Conservation (phyloP, 768 basidiomycete genomes). For the Lyophyllum shimeji region DNA sequence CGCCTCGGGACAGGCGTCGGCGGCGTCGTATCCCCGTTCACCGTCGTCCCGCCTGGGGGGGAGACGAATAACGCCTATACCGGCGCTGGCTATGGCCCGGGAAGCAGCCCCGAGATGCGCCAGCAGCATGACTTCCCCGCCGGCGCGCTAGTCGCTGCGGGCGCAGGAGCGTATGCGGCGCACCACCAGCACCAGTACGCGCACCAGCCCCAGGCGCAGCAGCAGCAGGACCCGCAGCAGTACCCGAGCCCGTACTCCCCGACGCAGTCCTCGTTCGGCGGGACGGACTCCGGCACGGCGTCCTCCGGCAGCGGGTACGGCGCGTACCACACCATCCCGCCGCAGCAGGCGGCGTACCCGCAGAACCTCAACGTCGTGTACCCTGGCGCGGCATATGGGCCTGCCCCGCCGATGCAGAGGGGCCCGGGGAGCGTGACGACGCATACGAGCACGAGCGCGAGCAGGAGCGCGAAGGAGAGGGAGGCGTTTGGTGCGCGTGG, state of each 20-base stretch:
- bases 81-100: too few relatives aligned
- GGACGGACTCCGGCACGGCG: background rate
- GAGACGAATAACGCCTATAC: too few relatives aligned
- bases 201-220: background rate
- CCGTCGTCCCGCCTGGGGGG: background rate
- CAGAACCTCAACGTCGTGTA: background rate
- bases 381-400: background rate
- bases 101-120: background rate
- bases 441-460: background rate
- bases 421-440: slow-evolving; percentile 3
- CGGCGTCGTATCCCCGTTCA: slow-evolving; percentile 34
- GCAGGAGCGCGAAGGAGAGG: slow-evolving; percentile 21
- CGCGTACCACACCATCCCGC: background rate
- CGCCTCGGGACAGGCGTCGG: slow-evolving; percentile 28
- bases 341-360: background rate
- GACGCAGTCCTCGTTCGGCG: background rate
- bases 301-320: slow-evolving; percentile 1
- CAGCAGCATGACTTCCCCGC: background rate
- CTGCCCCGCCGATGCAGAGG: too few relatives aligned
- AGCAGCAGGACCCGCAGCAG: background rate
- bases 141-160: background rate
- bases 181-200: background rate
- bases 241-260: slow-evolving; percentile 3
- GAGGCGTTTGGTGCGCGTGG: slow-evolving; percentile 17
- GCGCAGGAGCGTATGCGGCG: background rate